Conservation (phyloP, 768 basidiomycete species). For the Tulasnella sp. region DNA sequence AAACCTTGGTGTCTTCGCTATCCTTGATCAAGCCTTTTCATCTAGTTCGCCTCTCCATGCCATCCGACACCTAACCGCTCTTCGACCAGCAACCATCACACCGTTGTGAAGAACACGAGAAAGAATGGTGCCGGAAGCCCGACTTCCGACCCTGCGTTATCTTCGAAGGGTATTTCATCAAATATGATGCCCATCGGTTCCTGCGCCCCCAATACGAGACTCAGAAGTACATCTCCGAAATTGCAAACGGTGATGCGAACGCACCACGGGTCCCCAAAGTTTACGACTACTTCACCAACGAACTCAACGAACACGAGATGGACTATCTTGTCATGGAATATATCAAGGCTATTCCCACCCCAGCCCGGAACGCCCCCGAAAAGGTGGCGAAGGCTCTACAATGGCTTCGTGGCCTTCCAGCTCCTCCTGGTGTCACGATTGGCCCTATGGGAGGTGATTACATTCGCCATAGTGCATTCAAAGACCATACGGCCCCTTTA, state of each 20-base stretch:
- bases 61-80: too few species aligned
- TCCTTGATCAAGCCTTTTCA: too few species aligned
- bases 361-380: constrained; percentile 17
- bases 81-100: too few species aligned
- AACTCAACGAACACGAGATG: constrained; percentile 15
- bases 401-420: constrained; percentile 24
- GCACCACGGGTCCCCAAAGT: constrained; percentile 25
- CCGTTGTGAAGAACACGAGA: too few species aligned
- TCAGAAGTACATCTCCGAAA: constrained; percentile 22
- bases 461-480: constrained; percentile 22
- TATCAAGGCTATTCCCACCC: constrained; percentile 20
- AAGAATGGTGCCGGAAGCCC: too few species aligned
- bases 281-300: constrained; percentile 19
- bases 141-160: neutral
- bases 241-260: constrained; percentile 8
- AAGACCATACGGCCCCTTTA: constrained; percentile 21
- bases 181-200: constrained; percentile 21
- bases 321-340: constrained; percentile 27
- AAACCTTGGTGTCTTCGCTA: too few species aligned
- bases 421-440: constrained; percentile 21
- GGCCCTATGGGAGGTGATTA: constrained; percentile 21
- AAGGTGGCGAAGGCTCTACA: constrained; percentile 22
- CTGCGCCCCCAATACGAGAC: constrained; percentile 21
- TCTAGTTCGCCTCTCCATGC: too few species aligned
- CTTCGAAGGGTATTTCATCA: constrained; percentile 22